Evolutionary conservation across 164 flowering plant genomes (phyloP).

Genomic region (Tetracentron sinense): DNA sequence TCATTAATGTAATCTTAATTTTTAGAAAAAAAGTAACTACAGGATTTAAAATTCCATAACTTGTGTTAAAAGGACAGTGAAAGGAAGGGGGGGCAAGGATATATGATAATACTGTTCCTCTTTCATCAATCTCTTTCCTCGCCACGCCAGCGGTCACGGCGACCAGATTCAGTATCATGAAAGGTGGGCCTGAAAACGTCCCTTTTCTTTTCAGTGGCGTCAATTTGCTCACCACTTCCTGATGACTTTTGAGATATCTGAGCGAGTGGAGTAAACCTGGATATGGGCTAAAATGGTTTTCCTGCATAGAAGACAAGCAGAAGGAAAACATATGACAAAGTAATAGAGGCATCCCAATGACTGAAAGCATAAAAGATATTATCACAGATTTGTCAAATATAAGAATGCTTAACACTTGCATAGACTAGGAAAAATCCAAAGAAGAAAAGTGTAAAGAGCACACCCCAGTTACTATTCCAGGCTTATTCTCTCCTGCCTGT

Average conservation of each 20-base stretch:
- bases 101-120: no score
- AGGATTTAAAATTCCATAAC: no score
- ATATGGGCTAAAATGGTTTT: constrained; percentile 37
- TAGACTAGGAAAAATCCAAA: background rate
- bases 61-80: no score
- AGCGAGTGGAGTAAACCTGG: constrained; percentile 35
- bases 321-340: background rate
- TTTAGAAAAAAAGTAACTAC: no score
- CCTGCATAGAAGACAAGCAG: constrained; percentile 39
- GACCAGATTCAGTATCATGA: constrained; percentile 60
- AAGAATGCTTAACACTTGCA: background rate
- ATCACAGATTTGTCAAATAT: background rate
- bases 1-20: no score
- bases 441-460: constrained; percentile 13
- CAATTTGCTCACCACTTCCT: constrained; percentile 49
- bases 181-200: constrained; percentile 77
- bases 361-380: background rate
- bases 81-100: no score
- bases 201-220: constrained; percentile 59
- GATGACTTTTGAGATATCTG: constrained; percentile 40
- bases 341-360: background rate
- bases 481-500: constrained; percentile 79
- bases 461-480: constrained; percentile 58
- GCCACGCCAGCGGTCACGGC: constrained; percentile 93
- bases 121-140: constrained; percentile 99